phyloP scores from a whole-genome alignment of 345 rosid species.

The Citrus inodora region DNA sequence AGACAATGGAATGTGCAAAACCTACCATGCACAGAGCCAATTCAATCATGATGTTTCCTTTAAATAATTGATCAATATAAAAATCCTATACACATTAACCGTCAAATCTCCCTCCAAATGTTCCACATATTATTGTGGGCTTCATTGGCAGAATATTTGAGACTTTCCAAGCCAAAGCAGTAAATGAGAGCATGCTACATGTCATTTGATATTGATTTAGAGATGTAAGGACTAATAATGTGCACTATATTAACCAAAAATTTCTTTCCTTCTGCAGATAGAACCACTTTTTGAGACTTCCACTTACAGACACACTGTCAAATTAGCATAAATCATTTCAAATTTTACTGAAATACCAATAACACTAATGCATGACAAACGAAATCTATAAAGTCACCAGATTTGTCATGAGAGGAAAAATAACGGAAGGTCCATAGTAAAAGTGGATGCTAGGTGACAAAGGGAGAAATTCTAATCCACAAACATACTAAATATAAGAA shows the following conservation, averaged over 20 bases:
- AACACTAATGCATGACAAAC: neutral
- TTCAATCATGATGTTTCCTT: constrained; percentile 5
- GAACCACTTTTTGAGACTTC: neutral
- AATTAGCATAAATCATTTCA: neutral
- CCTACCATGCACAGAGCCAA: neutral
- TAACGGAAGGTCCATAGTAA: neutral
- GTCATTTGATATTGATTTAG: neutral
- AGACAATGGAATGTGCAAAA: neutral
- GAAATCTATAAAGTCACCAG: neutral
- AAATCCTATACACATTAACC: neutral
- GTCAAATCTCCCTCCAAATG: neutral
- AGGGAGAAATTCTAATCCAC: neutral
- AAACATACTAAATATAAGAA: neutral
- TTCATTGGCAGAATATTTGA: neutral
- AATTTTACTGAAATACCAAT: neutral
- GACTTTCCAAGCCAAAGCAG: neutral
- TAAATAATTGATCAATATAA: neutral
- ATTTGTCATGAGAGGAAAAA: neutral
- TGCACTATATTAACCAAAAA: neutral
- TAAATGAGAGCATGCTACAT: neutral
- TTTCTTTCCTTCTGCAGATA: neutral
- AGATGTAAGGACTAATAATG: neutral
- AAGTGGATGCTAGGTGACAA: constrained; percentile 5
- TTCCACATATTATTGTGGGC: neutral
- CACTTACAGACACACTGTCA: neutral